These are phyloP conservation scores for Primulina tabacum DNA, from an alignment of 257 asterid species.

Conservation along the genomic window DNA sequence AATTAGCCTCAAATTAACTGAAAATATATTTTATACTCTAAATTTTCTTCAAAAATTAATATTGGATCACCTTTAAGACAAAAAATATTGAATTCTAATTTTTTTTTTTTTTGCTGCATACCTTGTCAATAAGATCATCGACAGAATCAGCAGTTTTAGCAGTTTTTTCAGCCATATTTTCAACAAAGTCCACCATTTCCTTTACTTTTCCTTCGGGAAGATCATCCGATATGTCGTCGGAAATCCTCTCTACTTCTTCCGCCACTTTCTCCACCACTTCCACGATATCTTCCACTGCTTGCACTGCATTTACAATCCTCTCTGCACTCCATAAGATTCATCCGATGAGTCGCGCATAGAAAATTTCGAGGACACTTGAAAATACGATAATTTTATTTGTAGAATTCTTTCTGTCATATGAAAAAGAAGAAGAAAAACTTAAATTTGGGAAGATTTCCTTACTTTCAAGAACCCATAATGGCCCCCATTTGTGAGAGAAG, in stretches of 20 bases:
- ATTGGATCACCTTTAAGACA: too few relatives aligned
- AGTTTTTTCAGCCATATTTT: constrained; percentile 49
- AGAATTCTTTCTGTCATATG: too few relatives aligned
- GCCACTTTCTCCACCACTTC: constrained; percentile 69
- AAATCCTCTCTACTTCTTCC: constrained; percentile 45
- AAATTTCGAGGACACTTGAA: too few relatives aligned
- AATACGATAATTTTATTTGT: too few relatives aligned
- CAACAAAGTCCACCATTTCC: constrained; percentile 36
- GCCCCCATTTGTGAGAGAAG: constrained; percentile 64
- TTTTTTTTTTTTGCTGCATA: too few relatives aligned
- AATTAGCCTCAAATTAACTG: background rate
- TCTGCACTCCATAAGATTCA: constrained; percentile 28
- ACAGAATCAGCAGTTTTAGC: constrained; percentile 46
- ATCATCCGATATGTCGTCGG: constrained; percentile 45
- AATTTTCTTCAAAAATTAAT: too few relatives aligned
- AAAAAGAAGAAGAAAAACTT: too few relatives aligned
- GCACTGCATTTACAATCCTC: constrained; percentile 36
- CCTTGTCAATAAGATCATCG: constrained; percentile 62
- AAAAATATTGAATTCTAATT: too few relatives aligned
- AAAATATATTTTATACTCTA: background rate
- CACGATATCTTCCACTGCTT: constrained; percentile 47
- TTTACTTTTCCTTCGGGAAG: constrained; percentile 54
- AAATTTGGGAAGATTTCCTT: constrained; percentile 15
- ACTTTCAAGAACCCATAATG: constrained; percentile 58
- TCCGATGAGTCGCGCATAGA: background rate